Conservation (phyloP, 2,329 filamentous ascomycete genomes). For the Mycosphaerella sp. region DNA sequence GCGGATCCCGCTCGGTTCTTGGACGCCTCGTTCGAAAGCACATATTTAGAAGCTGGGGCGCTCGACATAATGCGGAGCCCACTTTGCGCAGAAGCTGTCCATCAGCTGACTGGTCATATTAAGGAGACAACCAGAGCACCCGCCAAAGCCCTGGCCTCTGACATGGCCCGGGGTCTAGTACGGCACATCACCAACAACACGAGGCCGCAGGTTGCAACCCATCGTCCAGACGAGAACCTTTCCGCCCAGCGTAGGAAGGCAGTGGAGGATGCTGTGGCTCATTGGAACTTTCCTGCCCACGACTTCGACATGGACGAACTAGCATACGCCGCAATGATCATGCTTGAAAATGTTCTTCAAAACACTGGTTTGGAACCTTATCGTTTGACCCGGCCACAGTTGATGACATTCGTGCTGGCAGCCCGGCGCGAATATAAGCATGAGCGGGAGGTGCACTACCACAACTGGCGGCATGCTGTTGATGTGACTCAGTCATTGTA, state of each 20-base stretch:
- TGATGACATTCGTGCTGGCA: conserved; percentile 79
- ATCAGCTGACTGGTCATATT: conserved; percentile 30
- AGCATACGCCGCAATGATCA: conserved; percentile 73
- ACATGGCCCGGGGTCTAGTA: conserved; percentile 31
- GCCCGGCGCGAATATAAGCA: conserved; percentile 92
- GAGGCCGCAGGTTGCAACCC: conserved; percentile 20
- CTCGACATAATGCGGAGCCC: conserved; percentile 80
- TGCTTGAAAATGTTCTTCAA: conserved; percentile 80
- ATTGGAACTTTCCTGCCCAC: conserved; percentile 86
- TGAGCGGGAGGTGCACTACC: conserved; percentile 52
- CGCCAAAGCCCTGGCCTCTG: conserved; percentile 26
- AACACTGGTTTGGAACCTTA: conserved; percentile 74
- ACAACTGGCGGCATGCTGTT: conserved; percentile 96
- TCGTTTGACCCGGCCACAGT: conserved; percentile 43
- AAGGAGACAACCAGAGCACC: conserved; percentile 27
- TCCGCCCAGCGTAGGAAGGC: conserved; percentile 51
- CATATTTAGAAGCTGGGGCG: conserved; percentile 78
- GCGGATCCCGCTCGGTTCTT: conserved; percentile 9
- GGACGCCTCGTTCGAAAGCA: conserved; percentile 19
- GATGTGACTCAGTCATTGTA: conserved; percentile 94
- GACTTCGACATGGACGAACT: conserved; percentile 87
- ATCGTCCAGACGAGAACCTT: conserved; percentile 58
- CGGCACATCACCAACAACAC: conserved; percentile 23
- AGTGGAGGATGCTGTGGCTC: conserved; percentile 64
- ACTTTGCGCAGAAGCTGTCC: conserved; percentile 54